Evolutionary conservation across 495 filamentous ascomycete genomes (phyloP), one percentile per base, ranked within the genome.

Genomic region (Arthonia radiata): DNA sequence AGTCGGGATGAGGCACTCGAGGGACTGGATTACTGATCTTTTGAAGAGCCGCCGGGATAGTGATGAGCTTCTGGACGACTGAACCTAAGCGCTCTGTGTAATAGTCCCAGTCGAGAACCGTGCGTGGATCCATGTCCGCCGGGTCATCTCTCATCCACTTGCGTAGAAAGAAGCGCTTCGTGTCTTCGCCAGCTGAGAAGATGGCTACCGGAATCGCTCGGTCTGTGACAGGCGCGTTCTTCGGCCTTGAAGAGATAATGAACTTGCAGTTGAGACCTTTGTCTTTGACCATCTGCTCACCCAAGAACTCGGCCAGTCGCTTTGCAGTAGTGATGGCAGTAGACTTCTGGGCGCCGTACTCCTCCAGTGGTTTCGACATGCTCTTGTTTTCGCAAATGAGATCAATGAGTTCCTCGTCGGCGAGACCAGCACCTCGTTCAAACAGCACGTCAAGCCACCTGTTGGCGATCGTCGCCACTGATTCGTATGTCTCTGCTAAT

Each of bases 231-330:
- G 86, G 82, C 0, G 86, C 80, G 41, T 71, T 71, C 39, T 67
- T 74, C 13, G 86, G 86, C 35, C 59, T 68, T 5, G 79, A 61
- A 22, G 81, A 89, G 36, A 99, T 93, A 48, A 99, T 90, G 47
- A 90, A 99, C 47, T 94, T 94, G 68, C 86, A 99, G 48, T 94
- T 94, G 37, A 99, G 49, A 10, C 86, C 86, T 46, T 93, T 94
- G 46, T 99, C 86, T 39, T 99, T 99, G 36, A 91, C 64, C 86
- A 99, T 99, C 41, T 92, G 82, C 46, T 91, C 81, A 9, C 86
- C 86, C 26, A 99, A 47, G 43, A 99, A 99, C 39, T 94, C 89
- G 15, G 86, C 86, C 11, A 99, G 50, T 25, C 86, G 77, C 39
- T 71, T 81, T n/a, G 86, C 86, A 0, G 86, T 99, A 1, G 86